Evolutionary conservation across 2,329 filamentous ascomycete genomes (phyloP).

Genomic region (Diaporthe australafricana): DNA sequence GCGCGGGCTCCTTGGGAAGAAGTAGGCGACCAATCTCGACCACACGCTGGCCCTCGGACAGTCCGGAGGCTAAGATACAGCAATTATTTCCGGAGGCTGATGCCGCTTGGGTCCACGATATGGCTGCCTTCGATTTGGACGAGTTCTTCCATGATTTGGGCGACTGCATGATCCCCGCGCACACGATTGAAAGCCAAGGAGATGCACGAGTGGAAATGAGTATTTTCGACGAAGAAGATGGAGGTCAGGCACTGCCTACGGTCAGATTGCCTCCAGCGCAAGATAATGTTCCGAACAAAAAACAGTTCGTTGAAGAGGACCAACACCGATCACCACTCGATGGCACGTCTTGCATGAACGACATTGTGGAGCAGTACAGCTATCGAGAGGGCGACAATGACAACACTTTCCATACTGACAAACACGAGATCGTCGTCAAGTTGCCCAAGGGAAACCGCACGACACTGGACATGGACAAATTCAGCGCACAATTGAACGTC

Average conservation of each 20-base stretch:
- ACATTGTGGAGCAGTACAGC: background rate
- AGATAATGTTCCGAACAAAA: background rate
- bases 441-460: background rate
- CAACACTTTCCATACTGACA: background rate
- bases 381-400: background rate
- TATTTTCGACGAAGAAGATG: background rate
- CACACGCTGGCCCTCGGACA: background rate
- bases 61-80: slow-evolving; percentile 3
- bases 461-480: background rate
- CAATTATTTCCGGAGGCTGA: slow-evolving; percentile 1
- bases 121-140: slow-evolving; percentile 24
- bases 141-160: slow-evolving; percentile 10
- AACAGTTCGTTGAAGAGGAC: background rate
- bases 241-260: background rate
- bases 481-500: background rate
- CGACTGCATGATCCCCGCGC: background rate
- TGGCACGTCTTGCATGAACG: background rate
- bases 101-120: slow-evolving; percentile 5
- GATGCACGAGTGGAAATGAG: background rate
- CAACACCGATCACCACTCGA: background rate
- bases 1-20: background rate
- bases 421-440: background rate
- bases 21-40: background rate
- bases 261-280: slow-evolving; percentile 7
- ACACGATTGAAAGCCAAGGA: background rate